phyloP scores from a whole-genome alignment of 208 protist genomes.

The Wallacemonas rigidus region DNA sequence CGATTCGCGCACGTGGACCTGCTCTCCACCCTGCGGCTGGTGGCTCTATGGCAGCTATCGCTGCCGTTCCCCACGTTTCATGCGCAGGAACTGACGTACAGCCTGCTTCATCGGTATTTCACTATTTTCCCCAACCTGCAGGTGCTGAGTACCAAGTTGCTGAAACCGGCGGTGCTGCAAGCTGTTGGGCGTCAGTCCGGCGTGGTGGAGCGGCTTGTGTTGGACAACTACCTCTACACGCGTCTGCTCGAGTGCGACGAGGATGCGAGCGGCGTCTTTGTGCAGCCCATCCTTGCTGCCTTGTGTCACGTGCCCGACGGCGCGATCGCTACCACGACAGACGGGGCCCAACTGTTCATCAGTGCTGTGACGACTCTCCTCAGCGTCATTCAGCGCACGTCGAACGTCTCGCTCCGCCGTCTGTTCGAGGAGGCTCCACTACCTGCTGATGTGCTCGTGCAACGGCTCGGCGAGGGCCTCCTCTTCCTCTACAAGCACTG shows the following conservation, averaged over 20 bases:
- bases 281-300: constrained; percentile 20
- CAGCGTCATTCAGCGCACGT: not conserved
- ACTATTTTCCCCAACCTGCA: constrained; percentile 14
- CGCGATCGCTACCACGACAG: constrained; percentile 1
- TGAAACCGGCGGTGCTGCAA: constrained; percentile 15
- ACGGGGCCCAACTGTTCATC: constrained; percentile 12
- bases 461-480: constrained; percentile 16
- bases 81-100: constrained; percentile 9
- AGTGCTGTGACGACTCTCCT: not conserved
- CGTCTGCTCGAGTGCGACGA: constrained; percentile 12
- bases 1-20: constrained; percentile 16
- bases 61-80: constrained; percentile 13
- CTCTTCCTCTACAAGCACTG: constrained; percentile 14
- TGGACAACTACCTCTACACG: constrained; percentile 28
- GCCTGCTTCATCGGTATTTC: constrained; percentile 16
- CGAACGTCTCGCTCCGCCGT: constrained; percentile 10
- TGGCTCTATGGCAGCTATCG: constrained; percentile 10
- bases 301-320: constrained; percentile 8
- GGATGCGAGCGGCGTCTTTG: constrained; percentile 9
- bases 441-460: constrained; percentile 2
- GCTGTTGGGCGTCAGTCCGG: constrained; percentile 22
- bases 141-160: constrained; percentile 1
- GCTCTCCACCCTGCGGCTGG: constrained; percentile 10
- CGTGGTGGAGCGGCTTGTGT: constrained; percentile 17
- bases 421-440: constrained; percentile 15